Evolutionary conservation across 1,284 basidiomycete species (phyloP).

Genomic region (Paramarasmius palmivorus): DNA sequence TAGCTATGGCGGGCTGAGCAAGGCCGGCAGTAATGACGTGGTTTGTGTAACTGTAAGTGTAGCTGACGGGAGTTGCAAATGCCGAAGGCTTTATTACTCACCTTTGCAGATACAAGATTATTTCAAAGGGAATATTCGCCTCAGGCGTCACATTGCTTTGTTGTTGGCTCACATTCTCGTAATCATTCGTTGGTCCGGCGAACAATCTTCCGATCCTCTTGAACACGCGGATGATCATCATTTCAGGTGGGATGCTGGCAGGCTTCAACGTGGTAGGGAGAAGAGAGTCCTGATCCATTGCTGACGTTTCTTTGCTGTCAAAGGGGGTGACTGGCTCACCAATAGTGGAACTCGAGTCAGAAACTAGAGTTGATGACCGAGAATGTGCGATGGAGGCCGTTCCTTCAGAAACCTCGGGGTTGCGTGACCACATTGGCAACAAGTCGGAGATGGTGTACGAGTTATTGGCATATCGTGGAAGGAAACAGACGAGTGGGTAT

Average conservation of each 20-base stretch:
- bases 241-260: constrained; percentile 52
- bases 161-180: constrained; percentile 27
- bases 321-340: no score
- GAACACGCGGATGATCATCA: constrained; percentile 48
- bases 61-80: no score
- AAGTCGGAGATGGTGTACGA: constrained; percentile 40
- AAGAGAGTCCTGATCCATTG: constrained; percentile 48
- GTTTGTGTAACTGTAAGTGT: no score
- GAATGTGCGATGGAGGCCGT: no score
- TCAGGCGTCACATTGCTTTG: constrained; percentile 42
- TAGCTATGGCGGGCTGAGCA: constrained; percentile 52
- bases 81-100: constrained; percentile 28
- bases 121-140: constrained; percentile 63
- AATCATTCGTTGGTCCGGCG: no score
- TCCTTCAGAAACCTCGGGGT: no score
- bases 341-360: no score
- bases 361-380: no score
- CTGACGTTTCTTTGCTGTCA: no score
- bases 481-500: constrained; percentile 60
- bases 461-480: constrained; percentile 50
- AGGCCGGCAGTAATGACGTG: constrained; percentile 43
- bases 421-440: constrained; percentile 64
- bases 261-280: constrained; percentile 51
- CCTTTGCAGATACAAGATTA: constrained; percentile 54
- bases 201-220: constrained; percentile 53